A percentile compares a stretch with the other conserved stretches of the same genome.
Evolutionary conservation across 2,329 filamentous ascomycete species (phyloP).

Genomic region (Paecilomyces sp.): DNA sequence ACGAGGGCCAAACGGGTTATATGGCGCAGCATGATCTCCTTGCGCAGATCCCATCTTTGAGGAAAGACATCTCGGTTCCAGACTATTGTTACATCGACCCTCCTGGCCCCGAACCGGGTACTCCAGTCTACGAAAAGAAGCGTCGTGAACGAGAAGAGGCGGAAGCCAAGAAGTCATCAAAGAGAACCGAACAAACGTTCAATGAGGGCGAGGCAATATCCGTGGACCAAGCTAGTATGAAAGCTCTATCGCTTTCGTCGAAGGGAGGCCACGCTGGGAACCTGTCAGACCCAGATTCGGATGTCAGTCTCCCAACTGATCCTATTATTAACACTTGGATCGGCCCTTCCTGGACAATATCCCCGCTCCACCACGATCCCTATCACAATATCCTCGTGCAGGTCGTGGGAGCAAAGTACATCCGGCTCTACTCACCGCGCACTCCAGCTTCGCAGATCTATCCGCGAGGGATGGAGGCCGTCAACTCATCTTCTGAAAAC

Average conservation of each 20-base stretch:
- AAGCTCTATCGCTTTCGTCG: constrained; percentile 3
- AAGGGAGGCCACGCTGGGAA: constrained; percentile 5
- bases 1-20: constrained; percentile 55
- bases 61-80: constrained; percentile 68
- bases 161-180: constrained; percentile 11
- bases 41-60: constrained; percentile 68
- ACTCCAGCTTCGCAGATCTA: constrained; percentile 43
- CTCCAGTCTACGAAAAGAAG: constrained; percentile 37
- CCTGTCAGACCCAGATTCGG: constrained; percentile 6
- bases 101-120: constrained; percentile 47
- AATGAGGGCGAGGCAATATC: background rate
- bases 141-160: constrained; percentile 13
- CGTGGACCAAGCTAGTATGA: background rate
- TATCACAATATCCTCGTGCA: constrained; percentile 91
- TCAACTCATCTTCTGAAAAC: constrained; percentile 13
- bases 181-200: constrained; percentile 28
- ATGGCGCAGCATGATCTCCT: constrained; percentile 90
- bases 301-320: constrained; percentile 24
- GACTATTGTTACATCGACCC: constrained; percentile 76
- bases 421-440: constrained; percentile 73
- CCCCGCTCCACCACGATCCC: constrained; percentile 85
- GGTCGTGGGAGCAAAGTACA: constrained; percentile 82
- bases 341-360: constrained; percentile 79
- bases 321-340: constrained; percentile 88
- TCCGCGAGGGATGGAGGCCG: constrained; percentile 30